Evolutionary conservation across 345 rosid species (phyloP), one percentile per base, ranked within the genome.

Genomic region (Syzygium aqueum): DNA sequence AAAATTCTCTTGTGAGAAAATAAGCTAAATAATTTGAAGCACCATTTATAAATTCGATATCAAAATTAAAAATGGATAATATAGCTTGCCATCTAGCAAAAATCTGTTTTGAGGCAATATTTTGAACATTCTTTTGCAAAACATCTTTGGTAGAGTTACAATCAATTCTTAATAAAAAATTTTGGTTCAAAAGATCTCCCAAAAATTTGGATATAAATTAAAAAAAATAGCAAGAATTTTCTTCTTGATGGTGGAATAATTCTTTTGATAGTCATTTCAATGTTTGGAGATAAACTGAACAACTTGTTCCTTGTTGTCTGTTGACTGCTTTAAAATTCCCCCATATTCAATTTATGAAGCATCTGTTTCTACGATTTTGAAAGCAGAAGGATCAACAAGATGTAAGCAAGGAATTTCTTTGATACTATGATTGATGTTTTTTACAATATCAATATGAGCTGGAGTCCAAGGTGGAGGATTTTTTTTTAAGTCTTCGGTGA

Each of bases 21-120:
- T 7, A 0, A 14, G 0, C 5, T 15, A 63, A 30, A 28, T 10
- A 63, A 14, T 63, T 63, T 63, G 77, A 63, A 28, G 1, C 3
- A 6, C 21, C 5, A 63, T 14, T 63, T 13, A 63, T 14, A 8
- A 28, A 63, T 15, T 63, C 77, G 15, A 63, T 28, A 63, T 28
- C 33, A 28, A 15, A 63, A 15, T 63, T 2, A 63, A 3, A 28
- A 2, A 63, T 0, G 0, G 2, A 28, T 28, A 63, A 0, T 63
- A 63, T 63, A 10, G 9, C 40, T n/a, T 63, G 22, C 22, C 54
- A 16, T 14, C 53, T 13, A 1, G 54, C 7, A 53, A 63, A 63
- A 6, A 28, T 63, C 14, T 63, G 5, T 63, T 63, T 63, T 63
- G 77, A 63, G 13, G 5, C 11, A 63, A 63, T 13, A 28, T 63